phyloP scores from a whole-genome alignment of 2,329 filamentous ascomycete genomes.

The Colletotrichum graminicola region DNA sequence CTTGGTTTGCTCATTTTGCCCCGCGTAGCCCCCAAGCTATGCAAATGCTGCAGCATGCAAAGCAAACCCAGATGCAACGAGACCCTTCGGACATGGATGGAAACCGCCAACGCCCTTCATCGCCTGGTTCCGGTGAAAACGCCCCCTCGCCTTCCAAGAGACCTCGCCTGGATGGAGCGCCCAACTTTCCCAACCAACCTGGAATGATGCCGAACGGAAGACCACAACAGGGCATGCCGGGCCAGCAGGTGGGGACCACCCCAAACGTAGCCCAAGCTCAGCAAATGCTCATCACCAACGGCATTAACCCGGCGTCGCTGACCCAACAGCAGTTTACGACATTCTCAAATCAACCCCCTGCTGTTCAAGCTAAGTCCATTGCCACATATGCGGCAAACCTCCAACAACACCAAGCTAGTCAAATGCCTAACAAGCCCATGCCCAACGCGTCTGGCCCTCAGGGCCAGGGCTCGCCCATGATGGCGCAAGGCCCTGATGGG shows the following conservation, averaged over 20 bases:
- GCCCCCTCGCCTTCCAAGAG: constrained; percentile 94
- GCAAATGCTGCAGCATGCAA: constrained; percentile 76
- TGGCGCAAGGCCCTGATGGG: constrained; percentile 77
- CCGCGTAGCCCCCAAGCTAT: constrained; percentile 72
- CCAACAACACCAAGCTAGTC: constrained; percentile 82
- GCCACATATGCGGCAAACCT: constrained; percentile 89
- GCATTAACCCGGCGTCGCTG: constrained; percentile 81
- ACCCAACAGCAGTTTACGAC: constrained; percentile 81
- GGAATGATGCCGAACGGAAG: constrained; percentile 81
- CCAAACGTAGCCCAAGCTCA: constrained; percentile 65
- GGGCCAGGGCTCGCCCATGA: constrained; percentile 86
- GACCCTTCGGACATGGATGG: constrained; percentile 90
- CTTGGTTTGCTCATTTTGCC: constrained; percentile 34
- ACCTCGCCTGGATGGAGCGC: constrained; percentile 78
- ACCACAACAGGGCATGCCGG: constrained; percentile 77
- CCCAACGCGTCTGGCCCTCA: constrained; percentile 77
- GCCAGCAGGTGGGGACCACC: constrained; percentile 72
- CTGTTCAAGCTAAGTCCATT: constrained; percentile 84
- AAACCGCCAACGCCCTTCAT: constrained; percentile 83
- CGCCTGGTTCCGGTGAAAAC: constrained; percentile 86
- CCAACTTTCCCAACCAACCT: constrained; percentile 78
- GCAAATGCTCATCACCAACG: constrained; percentile 74
- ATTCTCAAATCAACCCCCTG: constrained; percentile 66
- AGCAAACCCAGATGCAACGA: constrained; percentile 86
- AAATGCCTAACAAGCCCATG: constrained; percentile 86